These are phyloP conservation scores for Lepidium africanum DNA, from an alignment of 345 rosid species.

Conservation along the genomic window DNA sequence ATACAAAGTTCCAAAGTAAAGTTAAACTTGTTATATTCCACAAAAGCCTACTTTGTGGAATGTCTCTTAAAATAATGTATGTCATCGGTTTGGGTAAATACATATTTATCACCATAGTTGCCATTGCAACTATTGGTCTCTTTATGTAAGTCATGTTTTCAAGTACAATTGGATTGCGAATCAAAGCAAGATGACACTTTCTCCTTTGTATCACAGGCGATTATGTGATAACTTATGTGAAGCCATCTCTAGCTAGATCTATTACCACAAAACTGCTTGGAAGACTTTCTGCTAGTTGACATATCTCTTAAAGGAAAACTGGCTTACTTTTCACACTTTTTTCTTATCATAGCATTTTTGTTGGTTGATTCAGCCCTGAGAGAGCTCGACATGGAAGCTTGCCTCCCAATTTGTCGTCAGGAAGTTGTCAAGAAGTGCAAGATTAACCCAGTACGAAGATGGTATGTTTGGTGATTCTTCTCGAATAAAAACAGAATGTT, in stretches of 20 bases:
- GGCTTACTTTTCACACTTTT: background rate
- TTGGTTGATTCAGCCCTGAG: constrained; percentile 54
- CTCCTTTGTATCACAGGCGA: constrained; percentile 52
- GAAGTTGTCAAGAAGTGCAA: constrained; percentile 47
- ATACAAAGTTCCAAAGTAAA: background rate
- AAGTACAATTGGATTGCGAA: background rate
- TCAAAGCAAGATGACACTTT: constrained; percentile 5
- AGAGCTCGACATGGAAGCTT: constrained; percentile 59
- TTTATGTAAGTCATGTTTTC: background rate
- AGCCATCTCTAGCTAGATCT: constrained; percentile 58
- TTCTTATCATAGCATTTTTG: background rate
- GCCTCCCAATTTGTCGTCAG: constrained; percentile 56
- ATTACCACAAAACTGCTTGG: constrained; percentile 83
- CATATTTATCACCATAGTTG: background rate
- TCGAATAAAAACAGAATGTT: constrained; percentile 24
- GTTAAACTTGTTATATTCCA: background rate
- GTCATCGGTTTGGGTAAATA: background rate
- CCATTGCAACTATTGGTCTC: background rate
- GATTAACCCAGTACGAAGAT: constrained; percentile 34
- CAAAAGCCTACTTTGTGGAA: background rate
- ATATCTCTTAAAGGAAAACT: constrained; percentile 1
- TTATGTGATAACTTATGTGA: constrained; percentile 74
- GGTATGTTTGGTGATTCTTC: constrained; percentile 28
- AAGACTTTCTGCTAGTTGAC: constrained; percentile 69
- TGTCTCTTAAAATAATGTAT: background rate